Evolutionary conservation across 768 basidiomycete genomes (phyloP).

Genomic region (Galerina sulciceps): DNA sequence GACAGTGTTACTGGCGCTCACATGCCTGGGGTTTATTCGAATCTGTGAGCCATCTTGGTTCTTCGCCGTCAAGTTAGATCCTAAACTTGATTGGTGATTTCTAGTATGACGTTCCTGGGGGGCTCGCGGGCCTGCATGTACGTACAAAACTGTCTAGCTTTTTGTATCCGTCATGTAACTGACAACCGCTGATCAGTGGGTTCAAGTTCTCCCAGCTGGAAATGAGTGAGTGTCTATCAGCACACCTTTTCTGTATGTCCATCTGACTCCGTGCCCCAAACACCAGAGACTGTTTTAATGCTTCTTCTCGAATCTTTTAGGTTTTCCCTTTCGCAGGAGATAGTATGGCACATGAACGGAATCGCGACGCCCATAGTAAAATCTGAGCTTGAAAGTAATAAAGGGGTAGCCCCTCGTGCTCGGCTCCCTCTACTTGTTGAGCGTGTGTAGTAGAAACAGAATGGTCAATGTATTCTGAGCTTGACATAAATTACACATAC

Average conservation of each 20-base stretch:
- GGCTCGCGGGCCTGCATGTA: slow-evolving; percentile 50
- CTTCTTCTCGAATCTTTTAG: slow-evolving; percentile 25
- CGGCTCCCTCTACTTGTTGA: slow-evolving; percentile 26
- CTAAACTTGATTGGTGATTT: neutral
- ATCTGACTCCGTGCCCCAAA: no score
- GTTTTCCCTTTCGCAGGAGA: slow-evolving; percentile 23
- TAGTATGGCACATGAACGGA: slow-evolving; percentile 27
- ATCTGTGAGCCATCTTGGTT: slow-evolving; percentile 12
- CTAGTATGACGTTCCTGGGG: slow-evolving; percentile 38
- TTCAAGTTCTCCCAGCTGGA: slow-evolving; percentile 12
- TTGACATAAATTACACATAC: neutral
- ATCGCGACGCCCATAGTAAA: slow-evolving; percentile 22
- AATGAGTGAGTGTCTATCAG: neutral
- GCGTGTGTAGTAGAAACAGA: neutral
- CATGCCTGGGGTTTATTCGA: slow-evolving; percentile 23
- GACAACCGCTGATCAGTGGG: neutral
- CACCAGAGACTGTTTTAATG: slow-evolving; percentile 25
- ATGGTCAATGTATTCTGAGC: neutral
- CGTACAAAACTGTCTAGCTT: slow-evolving; percentile 9
- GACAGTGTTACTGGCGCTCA: slow-evolving; percentile 12
- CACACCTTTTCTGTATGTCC: no score
- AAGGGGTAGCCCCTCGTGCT: neutral
- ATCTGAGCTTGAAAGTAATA: neutral
- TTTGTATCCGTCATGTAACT: no score
- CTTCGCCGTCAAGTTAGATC: neutral